Percentiles rank a stretch among this genome's conserved stretches.
Conservation (phyloP, 768 basidiomycete genomes). For the Tricholoma furcatifolium region DNA sequence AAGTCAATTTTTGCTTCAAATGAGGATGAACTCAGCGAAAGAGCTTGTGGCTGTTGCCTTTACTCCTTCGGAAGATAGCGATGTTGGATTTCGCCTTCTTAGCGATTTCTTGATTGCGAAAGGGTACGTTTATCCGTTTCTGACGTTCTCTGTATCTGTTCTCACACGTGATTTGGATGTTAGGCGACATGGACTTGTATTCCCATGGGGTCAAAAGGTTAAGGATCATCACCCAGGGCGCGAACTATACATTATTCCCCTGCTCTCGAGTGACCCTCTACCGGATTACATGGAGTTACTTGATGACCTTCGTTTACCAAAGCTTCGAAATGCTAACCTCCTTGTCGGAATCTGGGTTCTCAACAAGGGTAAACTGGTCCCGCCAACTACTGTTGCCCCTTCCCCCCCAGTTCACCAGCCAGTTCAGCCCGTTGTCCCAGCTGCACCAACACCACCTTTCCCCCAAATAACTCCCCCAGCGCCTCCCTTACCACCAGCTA, state of each 20-base stretch:
- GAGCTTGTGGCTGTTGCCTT: slow-evolving; percentile 82
- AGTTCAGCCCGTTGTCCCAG: slow-evolving; percentile 15
- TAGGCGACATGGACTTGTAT: slow-evolving; percentile 84
- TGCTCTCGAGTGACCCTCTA: slow-evolving; percentile 60
- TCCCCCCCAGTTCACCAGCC: slow-evolving; percentile 14
- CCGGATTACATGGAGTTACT: slow-evolving; percentile 87
- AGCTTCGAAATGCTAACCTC: slow-evolving; percentile 57
- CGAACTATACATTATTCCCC: slow-evolving; percentile 84
- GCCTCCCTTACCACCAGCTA: slow-evolving; percentile 38
- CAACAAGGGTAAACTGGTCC: slow-evolving; percentile 71
- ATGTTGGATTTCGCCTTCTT: slow-evolving; percentile 57
- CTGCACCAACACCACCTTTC: slow-evolving; percentile 15
- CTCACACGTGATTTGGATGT: slow-evolving; percentile 15
- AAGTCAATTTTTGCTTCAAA: slow-evolving; percentile 74
- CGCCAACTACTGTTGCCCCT: slow-evolving; percentile 26
- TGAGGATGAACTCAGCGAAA: slow-evolving; percentile 70
- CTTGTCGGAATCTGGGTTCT: slow-evolving; percentile 87
- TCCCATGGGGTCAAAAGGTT: slow-evolving; percentile 79
- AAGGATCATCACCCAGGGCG: slow-evolving; percentile 76
- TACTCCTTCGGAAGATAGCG: slow-evolving; percentile 47
- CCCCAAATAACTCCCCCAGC: slow-evolving; percentile 20
- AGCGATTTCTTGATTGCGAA: slow-evolving; percentile 70
- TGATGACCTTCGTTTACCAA: slow-evolving; percentile 72
- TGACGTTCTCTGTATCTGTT: slow-evolving; percentile 1
- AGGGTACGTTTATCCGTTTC: slow-evolving; percentile 46